Conservation (phyloP, 106 monocot genomes). For the Dendrobium huoshanense region DNA sequence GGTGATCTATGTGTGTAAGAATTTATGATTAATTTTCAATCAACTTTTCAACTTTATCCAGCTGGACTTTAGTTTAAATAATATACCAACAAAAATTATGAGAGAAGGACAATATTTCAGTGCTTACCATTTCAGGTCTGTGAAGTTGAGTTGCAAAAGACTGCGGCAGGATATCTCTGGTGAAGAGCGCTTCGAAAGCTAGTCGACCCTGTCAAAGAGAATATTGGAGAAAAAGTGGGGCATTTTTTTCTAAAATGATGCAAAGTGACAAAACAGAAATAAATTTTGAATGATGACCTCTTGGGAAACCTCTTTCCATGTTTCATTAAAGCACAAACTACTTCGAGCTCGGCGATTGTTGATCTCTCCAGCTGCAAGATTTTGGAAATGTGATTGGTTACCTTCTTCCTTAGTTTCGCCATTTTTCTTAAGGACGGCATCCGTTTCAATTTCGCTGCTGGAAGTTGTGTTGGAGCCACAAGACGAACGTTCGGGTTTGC, state of each 20-base stretch:
- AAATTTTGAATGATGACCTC: conserved; percentile 41
- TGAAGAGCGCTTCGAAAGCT: conserved; percentile 83
- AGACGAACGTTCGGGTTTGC: conserved; percentile 42
- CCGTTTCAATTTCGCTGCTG: conserved; percentile 58
- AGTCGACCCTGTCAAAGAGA: conserved; percentile 68
- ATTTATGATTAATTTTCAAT: no score
- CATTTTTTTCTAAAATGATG: not conserved
- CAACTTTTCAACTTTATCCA: no score
- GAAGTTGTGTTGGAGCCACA: conserved; percentile 85
- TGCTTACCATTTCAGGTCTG: conserved; percentile 7
- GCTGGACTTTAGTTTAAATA: no score
- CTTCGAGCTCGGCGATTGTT: conserved; percentile 31
- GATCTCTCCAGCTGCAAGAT: conserved; percentile 28
- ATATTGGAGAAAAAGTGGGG: conserved; percentile 34
- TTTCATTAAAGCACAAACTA: conserved; percentile 36
- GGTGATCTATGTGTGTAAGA: no score
- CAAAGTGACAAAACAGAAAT: not conserved
- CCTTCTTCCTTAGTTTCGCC: conserved; percentile 18
- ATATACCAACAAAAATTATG: no score
- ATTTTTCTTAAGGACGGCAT: conserved; percentile 17
- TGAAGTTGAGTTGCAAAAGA: conserved; percentile 62
- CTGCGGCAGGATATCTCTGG: conserved; percentile 68
- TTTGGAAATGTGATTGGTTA: conserved; percentile 10
- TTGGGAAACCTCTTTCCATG: conserved; percentile 89
- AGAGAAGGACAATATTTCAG: no score